Conservation (phyloP, 805 yeast genomes). For the Kuraishia cidri region DNA sequence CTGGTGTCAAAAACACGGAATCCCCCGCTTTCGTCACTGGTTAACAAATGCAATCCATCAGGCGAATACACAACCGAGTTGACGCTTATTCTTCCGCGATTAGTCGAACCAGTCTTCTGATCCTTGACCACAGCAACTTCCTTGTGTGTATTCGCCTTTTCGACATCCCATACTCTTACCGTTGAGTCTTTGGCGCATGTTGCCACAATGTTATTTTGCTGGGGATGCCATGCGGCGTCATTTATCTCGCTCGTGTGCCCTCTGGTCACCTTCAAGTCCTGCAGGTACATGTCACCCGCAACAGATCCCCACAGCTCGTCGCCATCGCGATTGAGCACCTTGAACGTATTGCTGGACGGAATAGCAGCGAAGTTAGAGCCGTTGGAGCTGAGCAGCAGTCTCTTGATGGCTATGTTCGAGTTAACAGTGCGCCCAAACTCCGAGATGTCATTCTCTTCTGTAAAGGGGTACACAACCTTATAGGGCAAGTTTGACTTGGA, state of each 20-base stretch:
- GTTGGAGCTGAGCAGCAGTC: slow-evolving; percentile 1
- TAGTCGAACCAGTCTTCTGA: too few relatives aligned
- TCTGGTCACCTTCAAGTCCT: slow-evolving; percentile 14
- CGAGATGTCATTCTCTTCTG: slow-evolving; percentile 4
- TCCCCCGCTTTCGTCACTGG: too few relatives aligned
- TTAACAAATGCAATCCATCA: too few relatives aligned
- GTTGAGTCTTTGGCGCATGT: slow-evolving; percentile 16
- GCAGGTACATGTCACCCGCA: slow-evolving; percentile 14
- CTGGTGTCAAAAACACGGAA: too few relatives aligned
- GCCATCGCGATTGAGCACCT: slow-evolving; percentile 8
- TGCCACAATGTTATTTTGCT: slow-evolving; percentile 3
- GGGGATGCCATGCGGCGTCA: slow-evolving; percentile 11
- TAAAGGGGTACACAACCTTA: slow-evolving; percentile 5
- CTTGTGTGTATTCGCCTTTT: slow-evolving; percentile 7
- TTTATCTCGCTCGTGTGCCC: slow-evolving; percentile 16
- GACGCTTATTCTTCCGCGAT: too few relatives aligned
- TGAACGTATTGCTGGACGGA: slow-evolving; percentile 9
- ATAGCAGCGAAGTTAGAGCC: slow-evolving; percentile 5
- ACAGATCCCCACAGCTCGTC: slow-evolving; percentile 7
- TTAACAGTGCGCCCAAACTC: slow-evolving; percentile 6
- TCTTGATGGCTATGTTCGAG: slow-evolving; percentile 3
- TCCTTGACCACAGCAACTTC: slow-evolving; percentile 8
- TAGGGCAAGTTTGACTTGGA: slow-evolving; percentile 8
- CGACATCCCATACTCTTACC: slow-evolving; percentile 15
- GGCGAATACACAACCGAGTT: too few relatives aligned